Evolutionary conservation across 208 protist species (phyloP).

Genomic region (Jaenimonas drosophilae): DNA sequence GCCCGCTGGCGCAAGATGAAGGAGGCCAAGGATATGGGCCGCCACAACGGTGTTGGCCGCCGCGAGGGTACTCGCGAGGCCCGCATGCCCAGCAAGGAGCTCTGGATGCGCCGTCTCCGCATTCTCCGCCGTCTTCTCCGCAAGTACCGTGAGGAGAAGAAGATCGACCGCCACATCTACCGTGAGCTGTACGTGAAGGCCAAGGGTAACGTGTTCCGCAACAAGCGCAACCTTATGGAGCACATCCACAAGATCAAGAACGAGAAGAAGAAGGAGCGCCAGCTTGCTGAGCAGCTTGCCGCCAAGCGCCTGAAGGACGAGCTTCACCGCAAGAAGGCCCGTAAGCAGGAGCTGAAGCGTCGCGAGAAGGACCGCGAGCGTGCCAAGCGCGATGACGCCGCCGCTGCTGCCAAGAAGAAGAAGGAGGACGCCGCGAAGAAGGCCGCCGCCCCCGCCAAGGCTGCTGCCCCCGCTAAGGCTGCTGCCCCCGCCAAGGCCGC

Average conservation of each 20-base stretch:
- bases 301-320: conserved; percentile 61
- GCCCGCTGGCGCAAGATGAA: conserved; percentile 82
- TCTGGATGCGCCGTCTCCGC: conserved; percentile 98
- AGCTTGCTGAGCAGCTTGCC: conserved; percentile 85
- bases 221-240: conserved; percentile 99
- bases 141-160: conserved; percentile 97
- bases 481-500: conserved; percentile 36
- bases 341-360: conserved; percentile 64
- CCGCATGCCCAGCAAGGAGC: conserved; percentile 94
- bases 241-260: conserved; percentile 97
- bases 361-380: conserved; percentile 68
- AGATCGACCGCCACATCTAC: conserved; percentile 98
- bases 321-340: conserved; percentile 59
- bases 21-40: conserved; percentile 91
- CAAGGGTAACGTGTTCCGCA: conserved; percentile 99
- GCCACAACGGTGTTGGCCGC: conserved; percentile 93
- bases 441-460: conserved; percentile 23
- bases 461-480: conserved; percentile 27
- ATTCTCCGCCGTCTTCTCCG: conserved; percentile 95
- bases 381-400: conserved; percentile 49
- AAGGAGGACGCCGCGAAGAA: conserved; percentile 37
- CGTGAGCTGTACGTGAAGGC: conserved; percentile 95
- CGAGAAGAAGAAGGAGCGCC: conserved; percentile 92
- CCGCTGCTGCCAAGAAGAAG: conserved; percentile 30
- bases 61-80: conserved; percentile 96